phyloP scores from a whole-genome alignment of 2,329 filamentous ascomycete species.

The Diaporthe australafricana region DNA sequence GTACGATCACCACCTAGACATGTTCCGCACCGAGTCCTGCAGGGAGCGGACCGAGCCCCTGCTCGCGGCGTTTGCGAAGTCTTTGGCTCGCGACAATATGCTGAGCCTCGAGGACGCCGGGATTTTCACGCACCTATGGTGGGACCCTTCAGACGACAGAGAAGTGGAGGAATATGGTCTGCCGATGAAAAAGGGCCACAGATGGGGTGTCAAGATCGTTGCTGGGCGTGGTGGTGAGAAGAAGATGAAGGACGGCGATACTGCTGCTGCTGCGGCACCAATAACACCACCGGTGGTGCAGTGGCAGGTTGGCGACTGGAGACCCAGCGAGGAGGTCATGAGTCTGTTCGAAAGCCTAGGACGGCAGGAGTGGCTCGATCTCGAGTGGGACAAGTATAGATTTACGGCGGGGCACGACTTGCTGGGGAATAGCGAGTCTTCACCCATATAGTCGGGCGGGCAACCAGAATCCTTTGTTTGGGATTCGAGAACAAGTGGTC shows the following conservation, averaged over 20 bases:
- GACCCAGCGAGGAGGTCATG: neutral
- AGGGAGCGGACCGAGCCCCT: slow-evolving; percentile 3
- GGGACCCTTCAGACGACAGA: neutral
- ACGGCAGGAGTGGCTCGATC: neutral
- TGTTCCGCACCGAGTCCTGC: slow-evolving; percentile 3
- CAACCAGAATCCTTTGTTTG: too few species aligned
- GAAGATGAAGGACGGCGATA: neutral
- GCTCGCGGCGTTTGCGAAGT: slow-evolving; percentile 3
- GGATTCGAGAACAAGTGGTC: too few species aligned
- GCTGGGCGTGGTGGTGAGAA: neutral
- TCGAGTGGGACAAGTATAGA: slow-evolving; percentile 8
- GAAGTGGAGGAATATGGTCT: slow-evolving; percentile 7
- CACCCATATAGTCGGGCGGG: neutral
- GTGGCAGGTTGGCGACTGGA: slow-evolving; percentile 11
- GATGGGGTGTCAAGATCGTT: slow-evolving; percentile 4
- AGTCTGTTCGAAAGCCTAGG: slow-evolving; percentile 2
- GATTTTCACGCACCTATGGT: slow-evolving; percentile 1
- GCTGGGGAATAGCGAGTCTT: neutral
- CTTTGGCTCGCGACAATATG: slow-evolving; percentile 5
- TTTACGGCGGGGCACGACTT: neutral
- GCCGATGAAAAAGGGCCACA: slow-evolving; percentile 1
- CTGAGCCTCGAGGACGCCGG: neutral
- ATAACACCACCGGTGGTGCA: neutral
- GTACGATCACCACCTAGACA: slow-evolving; percentile 59
- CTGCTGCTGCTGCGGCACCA: neutral